Percentiles rank a stretch among this genome's conserved stretches.
Conservation (phyloP, 345 rosid genomes). For the Geranium brycei region DNA sequence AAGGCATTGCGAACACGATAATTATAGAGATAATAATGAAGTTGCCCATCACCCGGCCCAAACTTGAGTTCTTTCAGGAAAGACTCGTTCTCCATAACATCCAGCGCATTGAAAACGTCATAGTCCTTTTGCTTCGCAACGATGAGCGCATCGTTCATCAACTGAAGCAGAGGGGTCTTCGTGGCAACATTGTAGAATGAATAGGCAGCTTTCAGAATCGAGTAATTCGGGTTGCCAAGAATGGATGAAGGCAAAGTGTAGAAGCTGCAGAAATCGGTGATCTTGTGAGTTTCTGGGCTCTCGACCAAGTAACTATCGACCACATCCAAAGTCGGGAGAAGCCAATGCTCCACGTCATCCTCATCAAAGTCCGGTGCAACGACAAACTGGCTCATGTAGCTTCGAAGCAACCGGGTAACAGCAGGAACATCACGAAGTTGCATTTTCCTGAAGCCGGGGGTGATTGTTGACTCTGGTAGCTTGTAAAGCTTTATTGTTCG, state of each 20-base stretch:
- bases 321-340: conserved; percentile 68
- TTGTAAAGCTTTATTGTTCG: conserved; percentile 81
- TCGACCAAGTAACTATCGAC: conserved; percentile 79
- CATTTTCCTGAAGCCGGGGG: conserved; percentile 89
- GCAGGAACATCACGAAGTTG: conserved; percentile 77
- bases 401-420: conserved; percentile 63
- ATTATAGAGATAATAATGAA: conserved; percentile 80
- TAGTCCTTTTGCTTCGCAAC: conserved; percentile 73
- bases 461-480: conserved; percentile 55
- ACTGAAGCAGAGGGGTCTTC: conserved; percentile 71
- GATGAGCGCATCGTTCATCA: conserved; percentile 80
- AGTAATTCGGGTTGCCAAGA: conserved; percentile 70
- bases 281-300: conserved; percentile 68
- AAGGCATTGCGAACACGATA: conserved; percentile 48
- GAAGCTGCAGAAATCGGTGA: conserved; percentile 93
- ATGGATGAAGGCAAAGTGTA: conserved; percentile 89
- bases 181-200: conserved; percentile 82
- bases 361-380: conserved; percentile 88
- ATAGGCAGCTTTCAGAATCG: conserved; percentile 76
- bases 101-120: conserved; percentile 81
- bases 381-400: conserved; percentile 52
- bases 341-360: conserved; percentile 83
- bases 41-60: conserved; percentile 92
- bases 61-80: conserved; percentile 84
- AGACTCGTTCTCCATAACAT: conserved; percentile 87